phyloP scores from a whole-genome alignment of 1,139 yeast species.

The Kodamaea derodonti region DNA sequence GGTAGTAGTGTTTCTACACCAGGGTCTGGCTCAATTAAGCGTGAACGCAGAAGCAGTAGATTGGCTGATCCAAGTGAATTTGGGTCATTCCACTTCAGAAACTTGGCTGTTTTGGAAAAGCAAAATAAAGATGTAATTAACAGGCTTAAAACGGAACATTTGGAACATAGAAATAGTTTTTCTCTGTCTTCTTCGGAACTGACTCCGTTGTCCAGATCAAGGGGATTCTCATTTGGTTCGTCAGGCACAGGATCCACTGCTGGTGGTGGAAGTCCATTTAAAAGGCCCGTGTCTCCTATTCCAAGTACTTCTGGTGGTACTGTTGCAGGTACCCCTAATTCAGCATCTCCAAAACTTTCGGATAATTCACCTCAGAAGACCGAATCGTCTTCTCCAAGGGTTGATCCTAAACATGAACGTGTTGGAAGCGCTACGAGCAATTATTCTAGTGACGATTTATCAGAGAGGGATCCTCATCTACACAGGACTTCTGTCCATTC shows the following conservation, averaged over 20 bases:
- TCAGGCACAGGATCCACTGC: slow-evolving; percentile 8
- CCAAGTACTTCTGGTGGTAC: slow-evolving; percentile 2
- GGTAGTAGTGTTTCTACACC: slow-evolving; percentile 6
- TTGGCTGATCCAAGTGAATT: slow-evolving; percentile 77
- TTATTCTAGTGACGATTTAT: slow-evolving; percentile 35
- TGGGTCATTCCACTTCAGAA: slow-evolving; percentile 90
- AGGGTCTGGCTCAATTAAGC: slow-evolving; percentile 28
- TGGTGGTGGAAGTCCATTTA: slow-evolving; percentile 30
- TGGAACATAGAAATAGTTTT: slow-evolving; percentile 48
- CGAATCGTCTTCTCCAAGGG: slow-evolving; percentile 18
- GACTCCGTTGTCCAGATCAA: slow-evolving; percentile 31
- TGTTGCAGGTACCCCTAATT: slow-evolving; percentile 11
- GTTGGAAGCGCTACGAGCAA: slow-evolving; percentile 33
- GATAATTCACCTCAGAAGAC: slow-evolving; percentile 3
- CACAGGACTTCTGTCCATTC: slow-evolving; percentile 30
- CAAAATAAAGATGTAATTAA: slow-evolving; percentile 93
- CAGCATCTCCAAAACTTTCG: slow-evolving; percentile 26
- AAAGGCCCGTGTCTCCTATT: slow-evolving; percentile 29
- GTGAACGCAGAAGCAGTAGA: slow-evolving; percentile 65
- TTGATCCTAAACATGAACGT: slow-evolving; percentile 27
- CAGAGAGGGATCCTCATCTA: slow-evolving; percentile 16
- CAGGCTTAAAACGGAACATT: slow-evolving; percentile 77
- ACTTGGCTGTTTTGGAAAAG: slow-evolving; percentile 82
- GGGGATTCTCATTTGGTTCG: slow-evolving; percentile 35
- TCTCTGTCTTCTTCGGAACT: slow-evolving; percentile 45